These are phyloP conservation scores for Lyophyllum atratum DNA, from an alignment of 768 basidiomycete species.

Conservation along the genomic window DNA sequence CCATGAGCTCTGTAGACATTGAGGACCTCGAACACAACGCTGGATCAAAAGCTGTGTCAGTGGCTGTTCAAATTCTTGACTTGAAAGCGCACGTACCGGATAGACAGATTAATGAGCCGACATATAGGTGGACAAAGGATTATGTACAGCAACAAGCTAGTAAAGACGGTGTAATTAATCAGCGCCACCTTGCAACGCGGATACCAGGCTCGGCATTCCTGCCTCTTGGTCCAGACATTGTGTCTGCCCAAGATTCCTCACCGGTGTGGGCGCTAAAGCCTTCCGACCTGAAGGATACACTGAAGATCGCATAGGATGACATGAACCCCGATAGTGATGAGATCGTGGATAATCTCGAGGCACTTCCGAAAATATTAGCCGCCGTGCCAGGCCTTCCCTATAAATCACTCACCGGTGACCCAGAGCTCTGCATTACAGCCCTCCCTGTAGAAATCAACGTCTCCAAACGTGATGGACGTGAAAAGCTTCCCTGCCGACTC, in stretches of 20 bases:
- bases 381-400: not conserved
- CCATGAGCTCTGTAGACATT: not conserved
- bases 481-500: not conserved
- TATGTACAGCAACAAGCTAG: not conserved
- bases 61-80: not conserved
- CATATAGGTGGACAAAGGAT: not conserved
- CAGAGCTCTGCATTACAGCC: not conserved
- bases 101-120: not conserved
- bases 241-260: not conserved
- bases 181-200: not conserved
- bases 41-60: not conserved
- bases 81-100: not conserved
- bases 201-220: not conserved
- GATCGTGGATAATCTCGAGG: not conserved
- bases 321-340: not conserved
- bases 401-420: not conserved
- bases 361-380: not conserved
- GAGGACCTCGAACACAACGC: not conserved
- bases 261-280: not conserved
- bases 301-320: not conserved
- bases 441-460: not conserved
- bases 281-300: not conserved
- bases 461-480: not conserved
- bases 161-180: not conserved
- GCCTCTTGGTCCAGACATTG: not conserved